Conservation (phyloP, 1,284 basidiomycete genomes). For the Gymnopus androsaceus region DNA sequence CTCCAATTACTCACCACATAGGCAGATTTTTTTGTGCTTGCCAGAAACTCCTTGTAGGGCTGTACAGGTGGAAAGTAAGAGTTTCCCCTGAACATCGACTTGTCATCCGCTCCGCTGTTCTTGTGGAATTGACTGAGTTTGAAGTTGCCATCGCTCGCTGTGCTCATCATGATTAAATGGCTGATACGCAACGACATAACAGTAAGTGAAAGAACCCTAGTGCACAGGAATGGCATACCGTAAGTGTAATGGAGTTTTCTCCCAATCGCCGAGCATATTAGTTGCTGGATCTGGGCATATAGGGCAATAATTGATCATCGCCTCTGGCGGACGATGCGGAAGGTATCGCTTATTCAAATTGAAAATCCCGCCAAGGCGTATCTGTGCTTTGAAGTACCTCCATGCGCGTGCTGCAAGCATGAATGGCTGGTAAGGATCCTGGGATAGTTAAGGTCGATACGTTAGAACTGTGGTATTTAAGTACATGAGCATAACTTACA, state of each 20-base stretch:
- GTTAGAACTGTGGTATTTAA: background rate
- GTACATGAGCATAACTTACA: background rate
- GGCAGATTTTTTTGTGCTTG: background rate
- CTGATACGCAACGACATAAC: background rate
- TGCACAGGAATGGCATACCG: background rate
- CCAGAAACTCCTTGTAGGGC: background rate
- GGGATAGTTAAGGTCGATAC: background rate
- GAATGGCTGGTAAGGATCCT: slow-evolving; percentile 26
- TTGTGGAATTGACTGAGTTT: slow-evolving; percentile 1
- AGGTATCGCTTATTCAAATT: slow-evolving; percentile 26
- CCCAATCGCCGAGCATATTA: slow-evolving; percentile 21
- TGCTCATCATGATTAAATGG: background rate
- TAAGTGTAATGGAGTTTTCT: background rate
- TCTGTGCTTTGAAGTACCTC: slow-evolving; percentile 19
- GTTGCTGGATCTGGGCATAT: slow-evolving; percentile 22
- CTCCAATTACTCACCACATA: background rate
- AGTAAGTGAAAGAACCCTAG: background rate
- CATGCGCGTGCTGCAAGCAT: slow-evolving; percentile 25
- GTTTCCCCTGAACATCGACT: background rate
- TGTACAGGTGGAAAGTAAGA: slow-evolving; percentile 1
- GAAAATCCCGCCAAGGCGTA: slow-evolving; percentile 27
- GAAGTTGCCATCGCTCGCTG: background rate
- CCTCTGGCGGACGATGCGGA: slow-evolving; percentile 16
- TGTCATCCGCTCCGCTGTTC: background rate
- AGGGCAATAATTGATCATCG: slow-evolving; percentile 23